phyloP scores from a whole-genome alignment of 352 stramenopile species.

The Phytophthora crassamura region DNA sequence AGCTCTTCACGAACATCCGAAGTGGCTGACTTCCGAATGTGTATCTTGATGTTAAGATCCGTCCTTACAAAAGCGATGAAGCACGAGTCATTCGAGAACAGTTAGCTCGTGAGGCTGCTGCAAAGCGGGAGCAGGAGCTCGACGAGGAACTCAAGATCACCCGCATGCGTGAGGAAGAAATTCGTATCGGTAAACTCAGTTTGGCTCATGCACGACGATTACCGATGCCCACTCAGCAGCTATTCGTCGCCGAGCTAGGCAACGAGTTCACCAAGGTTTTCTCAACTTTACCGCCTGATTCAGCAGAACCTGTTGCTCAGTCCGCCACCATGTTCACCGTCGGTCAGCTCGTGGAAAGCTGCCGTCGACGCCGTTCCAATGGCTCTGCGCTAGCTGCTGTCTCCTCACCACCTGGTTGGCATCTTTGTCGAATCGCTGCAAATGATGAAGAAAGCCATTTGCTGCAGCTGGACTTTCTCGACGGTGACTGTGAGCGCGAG shows the following conservation, averaged over 20 bases:
- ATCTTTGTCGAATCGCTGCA: slow-evolving; percentile 41
- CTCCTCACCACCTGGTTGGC: slow-evolving; percentile 31
- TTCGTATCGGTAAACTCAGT: slow-evolving; percentile 48
- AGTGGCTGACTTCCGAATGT: background rate
- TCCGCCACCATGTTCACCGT: slow-evolving; percentile 25
- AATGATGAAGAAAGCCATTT: slow-evolving; percentile 31
- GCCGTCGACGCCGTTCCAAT: slow-evolving; percentile 47
- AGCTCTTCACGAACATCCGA: too few relatives aligned
- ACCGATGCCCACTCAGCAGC: slow-evolving; percentile 46
- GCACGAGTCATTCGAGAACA: slow-evolving; percentile 54
- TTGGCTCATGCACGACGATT: slow-evolving; percentile 48
- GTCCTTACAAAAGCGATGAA: slow-evolving; percentile 62
- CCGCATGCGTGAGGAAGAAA: slow-evolving; percentile 39
- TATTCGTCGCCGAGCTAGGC: slow-evolving; percentile 48
- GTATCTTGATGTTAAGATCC: slow-evolving; percentile 44
- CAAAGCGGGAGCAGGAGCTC: slow-evolving; percentile 51
- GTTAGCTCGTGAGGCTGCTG: slow-evolving; percentile 49
- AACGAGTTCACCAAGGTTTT: slow-evolving; percentile 55
- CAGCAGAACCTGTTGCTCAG: background rate
- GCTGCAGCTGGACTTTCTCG: slow-evolving; percentile 54
- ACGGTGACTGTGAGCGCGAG: slow-evolving; percentile 55
- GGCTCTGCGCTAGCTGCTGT: slow-evolving; percentile 16
- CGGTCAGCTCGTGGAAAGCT: slow-evolving; percentile 58
- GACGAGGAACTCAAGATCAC: slow-evolving; percentile 45
- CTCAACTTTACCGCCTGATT: slow-evolving; percentile 3